Base-by-base conservation (phyloP, 345 rosid species). In the Trapa incisa region DNA sequence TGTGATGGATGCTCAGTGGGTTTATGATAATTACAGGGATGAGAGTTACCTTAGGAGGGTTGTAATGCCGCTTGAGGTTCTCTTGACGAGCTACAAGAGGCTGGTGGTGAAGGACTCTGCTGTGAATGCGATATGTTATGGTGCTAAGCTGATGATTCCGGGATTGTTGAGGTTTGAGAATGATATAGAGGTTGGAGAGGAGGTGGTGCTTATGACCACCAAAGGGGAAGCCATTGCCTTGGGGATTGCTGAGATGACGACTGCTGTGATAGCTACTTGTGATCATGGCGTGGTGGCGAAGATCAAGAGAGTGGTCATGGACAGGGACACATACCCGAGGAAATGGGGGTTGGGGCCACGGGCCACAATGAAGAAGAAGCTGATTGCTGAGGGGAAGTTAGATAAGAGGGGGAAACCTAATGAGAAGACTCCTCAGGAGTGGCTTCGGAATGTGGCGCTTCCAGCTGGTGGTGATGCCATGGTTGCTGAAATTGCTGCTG, bases 241-340 rank as follows among this genome's bases (percentile, higher is more conserved):
- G 72, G 96, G 97, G 10, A 83, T 91, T 48, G 97, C 97, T 0
- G 97, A 88, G 81, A 91, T 91, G 97, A 91, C 97, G 0, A 91
- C 97, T 15, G 89, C 96, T 4, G 91, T 88, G 38, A 91, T 91
- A 80, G 97, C 97, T 38, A 88, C 93, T 1, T 88, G 96, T 73
- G 97, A 91, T 77, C 97, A 91, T 48, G 97, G 97, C 64, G 84
- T 88, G 68, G 97, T 91, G 42, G 97, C 97, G 0, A 91, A 83
- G 87, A 91, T 91, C 74, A 91, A 91, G 79, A 80, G 97, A 56
- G 96, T 92, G 32, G 96, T 92, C 64, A 92, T 92, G 98, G 98
- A 92, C 64, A 77, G 98, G 76, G 98, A 92, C 68, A 92, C 92
- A 39, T 92, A 92, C 70, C 98, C 98, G 0, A 86, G 96, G 80